Conservation (phyloP, 345 rosid genomes). For the Luvunga scandens region DNA sequence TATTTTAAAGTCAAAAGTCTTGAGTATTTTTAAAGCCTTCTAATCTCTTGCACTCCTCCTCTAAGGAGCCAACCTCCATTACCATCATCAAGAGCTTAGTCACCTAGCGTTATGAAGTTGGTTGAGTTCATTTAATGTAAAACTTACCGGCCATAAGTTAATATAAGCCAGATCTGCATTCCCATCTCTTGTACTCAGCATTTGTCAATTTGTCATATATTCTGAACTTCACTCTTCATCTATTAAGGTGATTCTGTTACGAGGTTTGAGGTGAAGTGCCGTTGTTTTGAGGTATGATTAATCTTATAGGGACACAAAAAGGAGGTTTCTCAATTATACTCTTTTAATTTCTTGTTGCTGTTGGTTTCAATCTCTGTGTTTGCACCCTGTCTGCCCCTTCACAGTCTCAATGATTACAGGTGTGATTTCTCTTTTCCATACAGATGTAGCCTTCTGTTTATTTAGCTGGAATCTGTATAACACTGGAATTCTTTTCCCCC, state of each 20-base stretch:
- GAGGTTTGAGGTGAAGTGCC: background rate
- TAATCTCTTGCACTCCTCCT: conserved; percentile 15
- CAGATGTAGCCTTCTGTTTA: background rate
- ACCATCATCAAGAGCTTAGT: background rate
- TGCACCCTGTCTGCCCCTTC: background rate
- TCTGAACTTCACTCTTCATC: background rate
- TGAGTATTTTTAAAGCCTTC: conserved; percentile 11
- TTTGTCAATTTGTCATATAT: background rate
- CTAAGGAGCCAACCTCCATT: conserved; percentile 11
- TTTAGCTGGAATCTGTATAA: conserved; percentile 12
- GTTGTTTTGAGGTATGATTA: background rate
- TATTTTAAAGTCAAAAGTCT: background rate
- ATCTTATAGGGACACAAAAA: background rate
- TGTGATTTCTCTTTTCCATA: background rate
- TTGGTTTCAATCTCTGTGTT: background rate
- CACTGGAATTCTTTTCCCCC: fast-evolving
- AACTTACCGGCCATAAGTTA: background rate
- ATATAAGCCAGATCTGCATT: background rate
- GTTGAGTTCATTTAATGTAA: conserved; percentile 10
- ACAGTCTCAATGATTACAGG: background rate
- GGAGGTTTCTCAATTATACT: background rate
- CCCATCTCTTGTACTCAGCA: background rate
- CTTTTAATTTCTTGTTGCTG: background rate
- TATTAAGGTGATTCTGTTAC: background rate
- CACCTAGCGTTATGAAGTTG: background rate